Conservation (phyloP, 768 basidiomycete species). For the Tulasnella sp. region DNA sequence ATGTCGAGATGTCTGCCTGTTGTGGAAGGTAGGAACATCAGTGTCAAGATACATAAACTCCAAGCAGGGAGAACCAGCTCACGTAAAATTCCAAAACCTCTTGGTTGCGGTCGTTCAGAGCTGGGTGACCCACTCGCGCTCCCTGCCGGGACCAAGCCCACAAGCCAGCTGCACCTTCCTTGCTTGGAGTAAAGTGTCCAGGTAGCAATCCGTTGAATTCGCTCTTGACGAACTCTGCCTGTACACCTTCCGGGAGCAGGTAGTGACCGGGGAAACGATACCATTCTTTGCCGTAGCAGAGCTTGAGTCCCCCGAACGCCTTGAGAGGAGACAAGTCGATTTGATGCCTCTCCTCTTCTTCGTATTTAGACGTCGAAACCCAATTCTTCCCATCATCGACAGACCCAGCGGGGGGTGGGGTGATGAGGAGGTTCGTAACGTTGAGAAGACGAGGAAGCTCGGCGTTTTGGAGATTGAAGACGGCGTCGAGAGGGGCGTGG, state of each 20-base stretch:
- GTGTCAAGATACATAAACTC: constrained; percentile 8
- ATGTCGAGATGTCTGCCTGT: constrained; percentile 59
- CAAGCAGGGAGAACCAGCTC: constrained; percentile 29
- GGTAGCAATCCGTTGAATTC: constrained; percentile 88
- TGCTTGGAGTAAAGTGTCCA: constrained; percentile 58
- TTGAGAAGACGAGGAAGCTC: constrained; percentile 83
- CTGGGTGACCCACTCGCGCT: constrained; percentile 51
- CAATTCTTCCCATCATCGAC: constrained; percentile 36
- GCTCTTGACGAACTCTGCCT: constrained; percentile 84
- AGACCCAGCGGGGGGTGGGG: constrained; percentile 31
- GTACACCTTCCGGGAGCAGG: constrained; percentile 72
- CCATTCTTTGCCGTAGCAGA: constrained; percentile 96
- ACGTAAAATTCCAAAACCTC: constrained; percentile 77
- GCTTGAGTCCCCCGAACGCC: constrained; percentile 52
- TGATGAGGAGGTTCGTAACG: constrained; percentile 52
- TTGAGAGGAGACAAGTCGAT: constrained; percentile 63
- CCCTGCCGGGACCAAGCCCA: constrained; percentile 51
- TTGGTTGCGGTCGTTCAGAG: constrained; percentile 81
- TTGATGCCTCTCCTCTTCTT: constrained; percentile 36
- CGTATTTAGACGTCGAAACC: constrained; percentile 35
- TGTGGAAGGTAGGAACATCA: neutral
- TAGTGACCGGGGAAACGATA: constrained; percentile 88
- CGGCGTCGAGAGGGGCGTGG: constrained; percentile 73
- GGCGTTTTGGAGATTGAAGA: constrained; percentile 58
- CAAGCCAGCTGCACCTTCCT: constrained; percentile 28